phyloP scores from a whole-genome alignment of 164 flowering plant genomes.

The grape (Vitis vinifera) region DNA sequence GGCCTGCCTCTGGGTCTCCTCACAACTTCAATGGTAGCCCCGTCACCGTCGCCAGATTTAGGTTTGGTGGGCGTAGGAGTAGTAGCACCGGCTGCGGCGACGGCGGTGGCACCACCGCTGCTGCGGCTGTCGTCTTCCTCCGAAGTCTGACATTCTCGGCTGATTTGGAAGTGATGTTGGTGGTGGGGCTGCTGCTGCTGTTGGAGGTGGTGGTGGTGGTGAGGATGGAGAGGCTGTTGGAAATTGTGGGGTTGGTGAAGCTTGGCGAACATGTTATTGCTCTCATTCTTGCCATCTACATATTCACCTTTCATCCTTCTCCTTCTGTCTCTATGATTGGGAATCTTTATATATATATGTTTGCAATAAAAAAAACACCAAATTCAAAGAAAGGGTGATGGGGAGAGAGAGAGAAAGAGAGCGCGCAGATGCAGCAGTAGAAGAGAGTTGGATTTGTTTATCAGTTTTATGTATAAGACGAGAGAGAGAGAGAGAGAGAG shows the following conservation, averaged over 20 bases:
- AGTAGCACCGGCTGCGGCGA: conserved; percentile 15
- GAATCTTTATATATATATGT: background rate
- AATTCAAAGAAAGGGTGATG: conserved; percentile 3
- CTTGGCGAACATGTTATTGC: conserved; percentile 37
- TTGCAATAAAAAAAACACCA: conserved; percentile 2
- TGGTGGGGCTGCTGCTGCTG: conserved; percentile 25
- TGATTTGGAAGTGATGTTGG: conserved; percentile 11
- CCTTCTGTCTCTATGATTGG: background rate
- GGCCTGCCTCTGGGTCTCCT: conserved; percentile 72
- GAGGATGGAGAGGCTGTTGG: conserved; percentile 9
- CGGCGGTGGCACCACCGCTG: conserved; percentile 22
- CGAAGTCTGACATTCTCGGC: conserved; percentile 34
- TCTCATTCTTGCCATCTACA: conserved; percentile 25
- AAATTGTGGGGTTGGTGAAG: conserved; percentile 26
- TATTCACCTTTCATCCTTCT: conserved; percentile 56
- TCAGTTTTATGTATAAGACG: background rate
- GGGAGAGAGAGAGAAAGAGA: conserved; percentile 11
- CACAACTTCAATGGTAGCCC: conserved; percentile 55
- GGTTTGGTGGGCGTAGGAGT: background rate
- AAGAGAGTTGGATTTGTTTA: conserved; percentile 5
- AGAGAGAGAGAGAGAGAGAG: background rate
- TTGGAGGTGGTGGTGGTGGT: conserved; percentile 23
- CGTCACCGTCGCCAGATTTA: conserved; percentile 27
- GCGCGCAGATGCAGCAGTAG: background rate
- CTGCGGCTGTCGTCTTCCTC: conserved; percentile 45